phyloP scores from a whole-genome alignment of 768 basidiomycete species.

The Hemileccinum impolitum region DNA sequence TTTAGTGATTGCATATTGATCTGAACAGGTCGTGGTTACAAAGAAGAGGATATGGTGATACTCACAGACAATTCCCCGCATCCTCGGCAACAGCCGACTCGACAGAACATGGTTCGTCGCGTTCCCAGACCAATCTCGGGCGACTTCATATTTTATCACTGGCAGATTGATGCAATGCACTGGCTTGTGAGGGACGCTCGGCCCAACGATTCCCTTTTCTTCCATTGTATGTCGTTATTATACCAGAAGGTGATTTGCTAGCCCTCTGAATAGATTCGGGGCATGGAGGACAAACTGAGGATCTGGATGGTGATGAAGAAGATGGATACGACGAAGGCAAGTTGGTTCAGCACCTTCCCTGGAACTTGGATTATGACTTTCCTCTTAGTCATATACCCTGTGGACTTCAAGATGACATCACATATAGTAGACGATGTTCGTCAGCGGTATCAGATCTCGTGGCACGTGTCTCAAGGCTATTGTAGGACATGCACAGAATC shows the following conservation, averaged over 20 bases:
- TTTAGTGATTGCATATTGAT: neutral
- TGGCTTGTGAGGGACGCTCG: slow-evolving; percentile 85
- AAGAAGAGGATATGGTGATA: slow-evolving; percentile 76
- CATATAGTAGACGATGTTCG: slow-evolving; percentile 89
- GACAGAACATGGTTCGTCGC: slow-evolving; percentile 69
- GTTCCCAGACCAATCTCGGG: neutral
- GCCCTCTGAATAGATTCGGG: slow-evolving; percentile 63
- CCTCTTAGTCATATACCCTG: slow-evolving; percentile 76
- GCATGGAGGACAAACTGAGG: slow-evolving; percentile 89
- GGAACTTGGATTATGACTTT: neutral
- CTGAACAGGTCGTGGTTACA: slow-evolving; percentile 48
- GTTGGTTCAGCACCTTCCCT: slow-evolving; percentile 7
- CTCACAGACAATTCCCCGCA: slow-evolving; percentile 74
- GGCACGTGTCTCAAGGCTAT: slow-evolving; percentile 2
- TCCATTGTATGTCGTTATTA: slow-evolving; percentile 62
- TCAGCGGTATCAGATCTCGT: slow-evolving; percentile 7
- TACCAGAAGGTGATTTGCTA: neutral
- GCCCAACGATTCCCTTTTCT: slow-evolving; percentile 84
- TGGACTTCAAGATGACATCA: slow-evolving; percentile 61
- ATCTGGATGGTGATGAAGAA: slow-evolving; percentile 76
- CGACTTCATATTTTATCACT: slow-evolving; percentile 2
- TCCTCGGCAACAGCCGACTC: slow-evolving; percentile 67
- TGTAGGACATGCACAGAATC: slow-evolving; percentile 67
- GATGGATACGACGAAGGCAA: slow-evolving; percentile 81
- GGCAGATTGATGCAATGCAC: slow-evolving; percentile 79